Evolutionary conservation across 768 basidiomycete genomes (phyloP), one percentile per base, ranked within the genome.

Genomic region (Paxillus ammoniavirescens): DNA sequence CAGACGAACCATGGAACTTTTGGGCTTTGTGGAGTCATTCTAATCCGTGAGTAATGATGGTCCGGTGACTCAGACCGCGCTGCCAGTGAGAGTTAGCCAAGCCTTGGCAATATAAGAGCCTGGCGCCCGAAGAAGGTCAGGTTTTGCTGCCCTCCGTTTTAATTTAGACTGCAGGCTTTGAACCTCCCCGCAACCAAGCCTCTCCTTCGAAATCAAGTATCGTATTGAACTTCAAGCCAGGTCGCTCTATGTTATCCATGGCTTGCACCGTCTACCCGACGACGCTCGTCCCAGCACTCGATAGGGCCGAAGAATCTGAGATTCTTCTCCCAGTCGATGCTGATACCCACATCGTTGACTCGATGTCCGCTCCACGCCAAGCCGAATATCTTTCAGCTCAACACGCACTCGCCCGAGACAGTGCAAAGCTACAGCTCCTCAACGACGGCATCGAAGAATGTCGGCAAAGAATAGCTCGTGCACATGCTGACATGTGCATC

Each of bases 301-400:
- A 54, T 42, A 36, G n/a, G 43, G 36, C 33, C 17, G 17, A 54
- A 23, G 14, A 45, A 52, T 38, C 7, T 2, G 42, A 53, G n/a
- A 13, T 36, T 5, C 35, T 14, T 26, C 14, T 23, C 2, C 31
- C 17, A 4, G 38, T 49, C 35, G 57, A 53, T 26, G 40, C 35
- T 41, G 55, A 58, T 47, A 40, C 49, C 8, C 35, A 49, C 37
- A 23, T 60, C 43, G 65, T 66, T 40, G 58, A 66, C 46, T 66
- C 65, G 5, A 55, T 65, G 55, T 62, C 55, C 18, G 38, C 55
- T n/a, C 63, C 65, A 12, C 58, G 52, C 36, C 4, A 46, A 30
- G 53, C 53, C 55, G 65, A 66, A 47, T 57, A 54, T 13, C 10
- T 28, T 45, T 65, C 53, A 13, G 58, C 63, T n/a, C 50, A 58